Percentiles rank a stretch among this genome's conserved stretches.
These are phyloP conservation scores for Nemophila menziesii DNA, from an alignment of 257 asterid species.

Conservation along the genomic window DNA sequence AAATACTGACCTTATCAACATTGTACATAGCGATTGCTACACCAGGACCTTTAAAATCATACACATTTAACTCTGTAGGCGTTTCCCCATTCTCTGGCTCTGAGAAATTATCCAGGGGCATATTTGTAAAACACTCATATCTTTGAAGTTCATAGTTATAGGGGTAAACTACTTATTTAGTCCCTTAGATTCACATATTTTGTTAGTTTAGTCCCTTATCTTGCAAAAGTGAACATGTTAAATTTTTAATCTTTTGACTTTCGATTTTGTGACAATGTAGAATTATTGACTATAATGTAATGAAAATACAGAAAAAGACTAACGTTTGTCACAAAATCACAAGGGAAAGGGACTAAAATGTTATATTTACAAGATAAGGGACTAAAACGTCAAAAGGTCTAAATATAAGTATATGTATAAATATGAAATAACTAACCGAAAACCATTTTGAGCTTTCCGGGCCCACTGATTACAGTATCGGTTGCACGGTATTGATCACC, in stretches of 20 bases:
- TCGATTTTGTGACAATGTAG: no score
- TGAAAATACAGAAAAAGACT: no score
- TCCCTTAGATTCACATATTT: no score
- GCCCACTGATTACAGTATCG: slow-evolving; percentile 56
- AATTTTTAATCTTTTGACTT: no score
- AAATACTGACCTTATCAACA: slow-evolving; percentile 65
- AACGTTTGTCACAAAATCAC: no score
- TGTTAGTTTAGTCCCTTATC: no score
- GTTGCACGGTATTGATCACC: slow-evolving; percentile 95
- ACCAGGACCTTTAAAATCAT: slow-evolving; percentile 79
- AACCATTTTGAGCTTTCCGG: slow-evolving; percentile 85
- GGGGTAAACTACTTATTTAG: no score
- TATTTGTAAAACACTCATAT: slow-evolving; percentile 1
- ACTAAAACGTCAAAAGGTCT: no score
- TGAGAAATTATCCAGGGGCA: slow-evolving; percentile 13
- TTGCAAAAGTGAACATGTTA: no score
- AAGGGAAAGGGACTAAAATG: no score
- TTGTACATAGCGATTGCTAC: slow-evolving; percentile 90
- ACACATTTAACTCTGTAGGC: slow-evolving; percentile 49
- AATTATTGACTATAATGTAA: no score
- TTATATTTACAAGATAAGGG: no score
- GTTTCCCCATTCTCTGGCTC: slow-evolving; percentile 69
- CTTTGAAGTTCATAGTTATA: slow-evolving; percentile 1
- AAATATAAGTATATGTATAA: neutral
- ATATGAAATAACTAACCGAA: slow-evolving; percentile 44